phyloP scores from a whole-genome alignment of 805 yeast genomes.

The Hanseniaspora pseudoguilliermondii region DNA sequence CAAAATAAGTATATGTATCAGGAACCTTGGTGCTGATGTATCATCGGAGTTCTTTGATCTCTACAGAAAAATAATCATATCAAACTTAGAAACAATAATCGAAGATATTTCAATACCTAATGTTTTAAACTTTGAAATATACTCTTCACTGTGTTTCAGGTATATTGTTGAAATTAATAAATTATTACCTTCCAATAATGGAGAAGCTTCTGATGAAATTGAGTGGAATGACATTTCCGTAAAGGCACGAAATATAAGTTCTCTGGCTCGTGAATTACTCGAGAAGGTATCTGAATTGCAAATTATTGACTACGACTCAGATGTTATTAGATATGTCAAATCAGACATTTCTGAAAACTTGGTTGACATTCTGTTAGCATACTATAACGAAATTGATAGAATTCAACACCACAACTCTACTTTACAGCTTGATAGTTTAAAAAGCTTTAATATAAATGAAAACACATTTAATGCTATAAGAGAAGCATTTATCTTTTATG shows the following conservation, averaged over 20 bases:
- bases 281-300: not conserved
- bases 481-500: not conserved
- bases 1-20: constrained; percentile 23
- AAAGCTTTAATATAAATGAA: not conserved
- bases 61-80: constrained; percentile 14
- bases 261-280: not conserved
- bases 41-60: constrained; percentile 16
- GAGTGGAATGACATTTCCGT: not conserved
- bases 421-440: not conserved
- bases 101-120: constrained; percentile 1
- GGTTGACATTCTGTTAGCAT: not conserved
- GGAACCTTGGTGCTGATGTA: constrained; percentile 21
- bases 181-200: not conserved
- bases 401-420: not conserved
- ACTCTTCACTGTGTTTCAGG: not conserved
- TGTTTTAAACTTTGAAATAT: constrained; percentile 7
- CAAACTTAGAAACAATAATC: constrained; percentile 13
- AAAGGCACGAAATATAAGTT: not conserved
- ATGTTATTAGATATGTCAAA: not conserved
- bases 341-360: not conserved
- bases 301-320: constrained; percentile 6
- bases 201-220: not conserved
- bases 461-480: not conserved
- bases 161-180: not conserved
- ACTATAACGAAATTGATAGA: not conserved